phyloP scores from a whole-genome alignment of 441 rosid genomes.

The Populus hybrid region DNA sequence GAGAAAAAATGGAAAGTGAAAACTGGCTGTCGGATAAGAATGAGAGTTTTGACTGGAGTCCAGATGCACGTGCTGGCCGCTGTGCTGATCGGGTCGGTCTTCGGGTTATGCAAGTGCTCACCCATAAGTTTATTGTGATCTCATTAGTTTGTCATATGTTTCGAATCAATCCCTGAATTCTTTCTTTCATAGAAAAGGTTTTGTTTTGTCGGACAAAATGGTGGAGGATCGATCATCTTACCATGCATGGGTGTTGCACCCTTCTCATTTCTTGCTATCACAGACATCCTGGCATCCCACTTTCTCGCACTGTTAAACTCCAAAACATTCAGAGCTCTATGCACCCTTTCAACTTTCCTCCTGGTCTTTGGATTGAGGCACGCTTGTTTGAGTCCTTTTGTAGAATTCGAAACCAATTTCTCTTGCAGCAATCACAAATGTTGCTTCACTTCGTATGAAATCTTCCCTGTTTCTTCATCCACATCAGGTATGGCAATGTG shows the following conservation, averaged over 20 bases:
- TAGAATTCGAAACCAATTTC: constrained; percentile 85
- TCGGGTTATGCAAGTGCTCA: neutral
- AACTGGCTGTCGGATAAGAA: neutral
- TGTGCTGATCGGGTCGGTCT: too few relatives aligned
- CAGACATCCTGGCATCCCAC: constrained; percentile 65
- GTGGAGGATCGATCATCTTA: neutral
- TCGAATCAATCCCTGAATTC: neutral
- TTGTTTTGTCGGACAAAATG: neutral
- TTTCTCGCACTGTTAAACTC: constrained; percentile 95
- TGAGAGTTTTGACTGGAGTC: too few relatives aligned
- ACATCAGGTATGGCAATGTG: constrained; percentile 14
- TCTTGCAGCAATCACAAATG: too few relatives aligned
- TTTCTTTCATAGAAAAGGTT: neutral
- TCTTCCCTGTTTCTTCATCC: too few relatives aligned
- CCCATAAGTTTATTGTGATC: neutral
- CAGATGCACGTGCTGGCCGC: too few relatives aligned
- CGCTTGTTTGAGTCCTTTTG: constrained; percentile 70
- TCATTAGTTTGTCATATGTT: neutral
- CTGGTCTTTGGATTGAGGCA: constrained; percentile 51
- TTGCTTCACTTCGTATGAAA: too few relatives aligned
- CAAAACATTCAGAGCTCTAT: constrained; percentile 57
- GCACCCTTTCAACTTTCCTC: constrained; percentile 54
- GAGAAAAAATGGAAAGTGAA: neutral
- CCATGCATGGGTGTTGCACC: constrained; percentile 21
- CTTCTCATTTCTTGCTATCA: constrained; percentile 64